Conservation (phyloP, 139 green algal species). For the Chlorella sp. region DNA sequence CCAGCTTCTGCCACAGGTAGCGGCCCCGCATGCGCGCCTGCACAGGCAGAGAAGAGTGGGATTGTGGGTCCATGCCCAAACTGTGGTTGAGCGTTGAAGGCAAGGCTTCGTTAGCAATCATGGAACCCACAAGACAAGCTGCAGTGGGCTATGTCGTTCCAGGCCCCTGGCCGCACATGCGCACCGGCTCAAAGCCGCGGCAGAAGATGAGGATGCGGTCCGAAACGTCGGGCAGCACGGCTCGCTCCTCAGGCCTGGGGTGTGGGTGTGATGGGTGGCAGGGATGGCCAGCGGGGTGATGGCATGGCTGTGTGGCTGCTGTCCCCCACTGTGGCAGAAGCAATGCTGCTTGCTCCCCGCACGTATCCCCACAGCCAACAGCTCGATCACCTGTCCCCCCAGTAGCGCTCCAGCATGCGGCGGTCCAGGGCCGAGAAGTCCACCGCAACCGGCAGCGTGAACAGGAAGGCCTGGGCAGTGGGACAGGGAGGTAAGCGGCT, state of each 20-base stretch:
- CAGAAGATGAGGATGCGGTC: slow-evolving; percentile 27
- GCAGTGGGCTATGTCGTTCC: no score
- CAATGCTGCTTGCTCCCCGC: no score
- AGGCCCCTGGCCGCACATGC: no score
- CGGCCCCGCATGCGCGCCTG: background rate
- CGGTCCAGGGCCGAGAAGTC: slow-evolving; percentile 9
- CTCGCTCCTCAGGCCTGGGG: background rate
- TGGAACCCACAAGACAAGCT: no score
- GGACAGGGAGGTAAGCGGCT: background rate
- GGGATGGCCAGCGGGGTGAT: no score
- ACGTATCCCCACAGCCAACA: no score
- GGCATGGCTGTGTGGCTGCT: no score
- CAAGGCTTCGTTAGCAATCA: no score
- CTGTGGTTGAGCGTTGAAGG: background rate
- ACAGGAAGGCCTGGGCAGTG: background rate
- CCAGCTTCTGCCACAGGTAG: slow-evolving; percentile 11
- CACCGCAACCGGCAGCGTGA: slow-evolving; percentile 22
- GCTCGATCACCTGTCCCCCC: background rate
- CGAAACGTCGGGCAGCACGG: background rate
- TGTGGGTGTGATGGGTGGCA: no score
- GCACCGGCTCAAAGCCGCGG: slow-evolving; percentile 13
- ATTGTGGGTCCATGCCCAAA: no score
- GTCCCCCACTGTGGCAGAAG: no score
- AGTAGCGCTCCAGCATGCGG: slow-evolving; percentile 17
- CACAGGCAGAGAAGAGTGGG: no score